Evolutionary conservation across 169 alveolate species (phyloP).

Genomic region (Cryptosporidium sp.): DNA sequence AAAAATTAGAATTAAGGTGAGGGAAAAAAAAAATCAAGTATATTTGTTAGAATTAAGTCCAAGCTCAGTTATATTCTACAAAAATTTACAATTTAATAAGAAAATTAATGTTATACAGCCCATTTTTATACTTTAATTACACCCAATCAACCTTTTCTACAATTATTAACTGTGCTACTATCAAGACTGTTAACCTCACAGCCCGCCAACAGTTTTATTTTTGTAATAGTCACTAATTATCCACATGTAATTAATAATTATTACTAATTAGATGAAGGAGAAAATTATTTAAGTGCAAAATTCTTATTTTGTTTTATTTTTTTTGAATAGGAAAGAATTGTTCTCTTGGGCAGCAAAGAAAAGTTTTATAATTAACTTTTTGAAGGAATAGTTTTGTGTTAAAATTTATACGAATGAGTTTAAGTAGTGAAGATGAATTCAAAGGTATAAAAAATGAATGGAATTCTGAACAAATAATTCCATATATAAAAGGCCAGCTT

Average conservation of each 20-base stretch:
- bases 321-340: not conserved
- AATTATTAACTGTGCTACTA: not conserved
- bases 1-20: not conserved
- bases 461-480: conserved; percentile 43
- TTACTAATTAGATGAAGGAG: not conserved
- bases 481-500: conserved; percentile 25
- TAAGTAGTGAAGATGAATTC: not conserved
- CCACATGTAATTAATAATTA: conserved; percentile 24
- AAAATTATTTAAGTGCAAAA: not conserved
- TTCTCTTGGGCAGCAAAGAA: not conserved
- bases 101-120: not conserved
- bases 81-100: too few species aligned
- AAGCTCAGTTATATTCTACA: not conserved
- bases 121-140: too few species aligned
- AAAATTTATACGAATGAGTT: not conserved
- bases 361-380: not conserved
- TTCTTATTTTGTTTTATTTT: too few species aligned
- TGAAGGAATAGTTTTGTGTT: not conserved
- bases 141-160: not conserved
- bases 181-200: not conserved
- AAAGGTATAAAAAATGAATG: conserved; percentile 26
- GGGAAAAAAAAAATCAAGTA: not conserved
- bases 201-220: not conserved
- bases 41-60: not conserved
- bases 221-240: conserved; percentile 12